A percentile compares a stretch with the other conserved stretches of the same genome.
These are phyloP conservation scores for Pezicula carpinea DNA, from an alignment of 2,329 filamentous ascomycete species.

Conservation along the genomic window DNA sequence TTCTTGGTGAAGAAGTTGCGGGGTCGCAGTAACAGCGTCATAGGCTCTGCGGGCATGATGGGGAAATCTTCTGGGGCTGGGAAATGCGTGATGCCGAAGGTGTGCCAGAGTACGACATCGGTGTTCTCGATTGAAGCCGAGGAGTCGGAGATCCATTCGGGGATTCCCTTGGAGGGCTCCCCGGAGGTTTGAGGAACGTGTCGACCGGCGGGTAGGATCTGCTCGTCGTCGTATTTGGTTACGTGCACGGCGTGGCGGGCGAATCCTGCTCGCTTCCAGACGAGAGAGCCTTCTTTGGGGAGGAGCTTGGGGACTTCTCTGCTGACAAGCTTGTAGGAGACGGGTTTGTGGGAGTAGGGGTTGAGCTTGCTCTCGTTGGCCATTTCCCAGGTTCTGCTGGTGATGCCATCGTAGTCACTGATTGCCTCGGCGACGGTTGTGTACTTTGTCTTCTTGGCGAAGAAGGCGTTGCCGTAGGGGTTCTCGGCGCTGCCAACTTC, in stretches of 20 bases:
- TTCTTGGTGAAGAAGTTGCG: conserved; percentile 56
- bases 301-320: conserved; percentile 75
- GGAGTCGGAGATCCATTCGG: conserved; percentile 52
- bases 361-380: conserved; percentile 80
- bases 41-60: conserved; percentile 83
- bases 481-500: conserved; percentile 79
- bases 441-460: conserved; percentile 76
- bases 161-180: conserved; percentile 40
- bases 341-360: conserved; percentile 78
- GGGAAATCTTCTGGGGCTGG: conserved; percentile 88
- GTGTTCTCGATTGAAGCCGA: conserved; percentile 68
- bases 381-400: conserved; percentile 86
- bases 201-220: conserved; percentile 54
- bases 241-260: conserved; percentile 55
- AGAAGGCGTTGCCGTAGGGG: conserved; percentile 86
- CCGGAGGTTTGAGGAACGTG: conserved; percentile 54
- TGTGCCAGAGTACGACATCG: conserved; percentile 90
- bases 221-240: conserved; percentile 59
- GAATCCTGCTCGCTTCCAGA: conserved; percentile 58
- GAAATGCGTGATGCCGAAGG: conserved; percentile 87
- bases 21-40: conserved; percentile 58
- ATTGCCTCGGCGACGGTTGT: conserved; percentile 62
- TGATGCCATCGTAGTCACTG: conserved; percentile 77
- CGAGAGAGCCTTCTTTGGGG: conserved; percentile 74
- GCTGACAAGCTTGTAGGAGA: conserved; percentile 84